Base-by-base conservation (phyloP, 1,284 basidiomycete species). In the Ustilago loliicola region DNA sequence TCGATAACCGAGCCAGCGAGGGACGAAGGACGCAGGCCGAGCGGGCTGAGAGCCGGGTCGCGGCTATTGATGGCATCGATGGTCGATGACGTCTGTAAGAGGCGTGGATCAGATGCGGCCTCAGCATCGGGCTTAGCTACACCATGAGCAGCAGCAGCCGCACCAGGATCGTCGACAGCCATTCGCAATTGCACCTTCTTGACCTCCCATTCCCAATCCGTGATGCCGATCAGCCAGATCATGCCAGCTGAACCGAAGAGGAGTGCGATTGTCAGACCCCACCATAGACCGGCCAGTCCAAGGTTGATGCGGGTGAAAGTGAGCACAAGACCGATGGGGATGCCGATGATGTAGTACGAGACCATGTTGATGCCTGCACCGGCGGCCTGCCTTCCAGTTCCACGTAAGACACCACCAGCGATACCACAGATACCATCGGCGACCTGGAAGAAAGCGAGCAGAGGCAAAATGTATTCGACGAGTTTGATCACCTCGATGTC, bases 341-440 rank as follows among this genome's bases (percentile, higher is more conserved):
- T 86, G 23, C 82, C 83, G 61, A 88, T 85, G 59, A 88, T 77
- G 75, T 89, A 89, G 82, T 89, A 89, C 6, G 87, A 86, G 0
- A 87, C 87, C 57, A 89, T 78, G 80, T 89, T 89, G 85, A 89
- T 87, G 27, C 87, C 72, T 0, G 88, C 88, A 36, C 88, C 88
- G 11, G 86, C 86, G 1, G 87, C 83, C 79, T 89, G 88, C 30
- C 92, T 92, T 2, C 94, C 94, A 29, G 91, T 88, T 1, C 93
- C 91, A 50, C 94, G 90, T 51, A 96, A 87, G 73, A 96, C 90
- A 2, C 94, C 93, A 15, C 89, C 90, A 0, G 91, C 90, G 7
- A 94, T 91, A 0, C 90, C 92, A 11, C 89, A 87, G 19, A 91
- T 89, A 13, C 91, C 92, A 79, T 96, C 94, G 67, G 91, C 68